Base-by-base conservation (phyloP, 306 rosid species). In the Acacia melanoxylon region DNA sequence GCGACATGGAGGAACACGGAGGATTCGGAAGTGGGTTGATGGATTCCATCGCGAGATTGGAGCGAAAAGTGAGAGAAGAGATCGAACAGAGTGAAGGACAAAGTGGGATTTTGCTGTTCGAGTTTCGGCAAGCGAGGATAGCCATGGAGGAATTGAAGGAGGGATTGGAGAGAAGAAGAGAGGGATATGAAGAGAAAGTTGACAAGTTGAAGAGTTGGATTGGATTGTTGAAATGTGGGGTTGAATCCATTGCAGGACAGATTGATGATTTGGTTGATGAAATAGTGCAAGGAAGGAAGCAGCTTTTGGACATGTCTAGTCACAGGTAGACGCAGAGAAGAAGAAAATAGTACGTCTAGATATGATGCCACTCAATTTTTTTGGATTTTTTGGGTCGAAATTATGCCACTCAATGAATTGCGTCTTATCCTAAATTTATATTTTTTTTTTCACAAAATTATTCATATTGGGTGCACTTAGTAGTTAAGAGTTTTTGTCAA, bases 191-290 rank as follows among this genome's bases (percentile, higher is more conserved):
- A 80, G 76, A 69, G 27, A 80, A 84, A 71, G 82, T 82, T 40
- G 93, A 90, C n/a, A 88, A 79, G 19, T 59, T 92, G 87, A 92
- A 85, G 85, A 14, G 31, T 44, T 86, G 89, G 62, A 66, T 88
- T 77, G 97, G 93, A 54, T 31, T 86, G 61, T 83, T 92, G 77
- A 87, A 86, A 77, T 83, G 86, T 87, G 93, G 96, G 78, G 85
- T 88, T 46, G 97, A 90, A 82, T 80, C 80, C 68, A 79, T 90
- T 72, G 59, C 90, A 77, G 92, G 86, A 22, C 91, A 92, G 80
- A 89, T 88, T 79, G 92, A 92, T 87, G 97, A 92, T 84, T 90
- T 92, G 83, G 84, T 92, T 72, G 97, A 92, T 87, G 97, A 90
- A 78, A 92, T 92, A 74, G 97, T 90, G 14, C 90, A 90, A 41